Base-by-base conservation (phyloP, 768 basidiomycete genomes). In the Hypholoma sublateritium region DNA sequence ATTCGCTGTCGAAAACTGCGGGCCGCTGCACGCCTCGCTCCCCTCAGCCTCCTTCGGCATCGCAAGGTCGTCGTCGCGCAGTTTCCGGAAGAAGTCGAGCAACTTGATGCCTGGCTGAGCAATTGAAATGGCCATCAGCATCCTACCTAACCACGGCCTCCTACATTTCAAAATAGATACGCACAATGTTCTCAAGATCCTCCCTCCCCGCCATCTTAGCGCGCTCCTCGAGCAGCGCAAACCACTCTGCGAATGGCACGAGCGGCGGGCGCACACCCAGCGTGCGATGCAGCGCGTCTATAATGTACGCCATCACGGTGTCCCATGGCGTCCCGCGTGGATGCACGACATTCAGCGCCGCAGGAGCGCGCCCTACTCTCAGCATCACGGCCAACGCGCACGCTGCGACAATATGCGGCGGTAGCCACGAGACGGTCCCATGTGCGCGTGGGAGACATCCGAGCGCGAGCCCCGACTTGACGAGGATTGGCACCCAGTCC, bases 401-500 rank as follows among this genome's bases (percentile, higher is more conserved):
- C 12, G 60, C 34, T 1, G 69, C 59, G 1, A 67, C 67, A 0
- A 50, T 53, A 25, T 70, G 59, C 51, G 69, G 63, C 6, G 70
- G 67, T 3, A 73, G 54, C 70, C 72, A 77, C 14, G 71, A 68
- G 1, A 73, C 53, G 5, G 68, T 43, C 73, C 71, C 70, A 17
- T 51, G 17, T 2, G 60, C 50, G 11, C 34, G 41, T 6, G 73
- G 73, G 4, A 74, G 52, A 0, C 53, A 63, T 13, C 66, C 66
- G 16, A 70, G 59, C 14, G 61, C 47, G 9, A 65, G 5, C 52
- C 70, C 70, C 4, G 73, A 69, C 55, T 73, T 74, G 1, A 72
- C 60, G 13, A 74, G 44, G 35, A 71, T 71, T 2, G 74, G 72
- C 2, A 77, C 56, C 72, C 75, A 76, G 19, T 75, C 73, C 4